A percentile compares a stretch with the other conserved stretches of the same genome.
Evolutionary conservation across 2,329 filamentous ascomycete species (phyloP).

Genomic region (Trichoderma lentiforme): DNA sequence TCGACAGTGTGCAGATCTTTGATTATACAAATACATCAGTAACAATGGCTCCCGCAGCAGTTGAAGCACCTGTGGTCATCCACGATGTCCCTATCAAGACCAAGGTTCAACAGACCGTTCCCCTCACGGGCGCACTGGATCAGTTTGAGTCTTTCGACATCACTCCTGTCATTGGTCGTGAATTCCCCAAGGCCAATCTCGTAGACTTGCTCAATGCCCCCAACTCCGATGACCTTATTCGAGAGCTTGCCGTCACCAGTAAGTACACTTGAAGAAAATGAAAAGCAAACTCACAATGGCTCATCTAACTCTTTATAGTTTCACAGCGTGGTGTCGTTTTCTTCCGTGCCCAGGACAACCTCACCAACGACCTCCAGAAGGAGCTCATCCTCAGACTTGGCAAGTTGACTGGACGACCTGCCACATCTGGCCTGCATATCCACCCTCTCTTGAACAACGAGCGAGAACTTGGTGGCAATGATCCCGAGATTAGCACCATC

Average conservation of each 20-base stretch:
- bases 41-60: constrained; percentile 20
- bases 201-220: constrained; percentile 58
- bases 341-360: constrained; percentile 61
- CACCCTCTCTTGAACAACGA: constrained; percentile 55
- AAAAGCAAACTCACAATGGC: background rate
- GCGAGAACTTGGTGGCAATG: constrained; percentile 50
- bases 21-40: background rate
- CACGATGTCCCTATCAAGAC: constrained; percentile 15
- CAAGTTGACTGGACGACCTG: constrained; percentile 54
- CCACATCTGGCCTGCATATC: constrained; percentile 55
- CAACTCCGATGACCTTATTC: constrained; percentile 60
- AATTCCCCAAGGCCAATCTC: constrained; percentile 57
- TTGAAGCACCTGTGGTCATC: constrained; percentile 14
- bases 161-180: constrained; percentile 60
- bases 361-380: constrained; percentile 64
- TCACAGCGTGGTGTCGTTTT: constrained; percentile 68
- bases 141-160: constrained; percentile 54
- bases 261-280: constrained; percentile 22
- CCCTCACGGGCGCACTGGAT: constrained; percentile 50
- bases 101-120: constrained; percentile 28
- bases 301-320: constrained; percentile 40
- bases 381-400: constrained; percentile 59
- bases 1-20: background rate
- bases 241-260: constrained; percentile 67
- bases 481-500: constrained; percentile 63